Evolutionary conservation across 352 stramenopile species (phyloP).

Genomic region (Phytophthora vignae): DNA sequence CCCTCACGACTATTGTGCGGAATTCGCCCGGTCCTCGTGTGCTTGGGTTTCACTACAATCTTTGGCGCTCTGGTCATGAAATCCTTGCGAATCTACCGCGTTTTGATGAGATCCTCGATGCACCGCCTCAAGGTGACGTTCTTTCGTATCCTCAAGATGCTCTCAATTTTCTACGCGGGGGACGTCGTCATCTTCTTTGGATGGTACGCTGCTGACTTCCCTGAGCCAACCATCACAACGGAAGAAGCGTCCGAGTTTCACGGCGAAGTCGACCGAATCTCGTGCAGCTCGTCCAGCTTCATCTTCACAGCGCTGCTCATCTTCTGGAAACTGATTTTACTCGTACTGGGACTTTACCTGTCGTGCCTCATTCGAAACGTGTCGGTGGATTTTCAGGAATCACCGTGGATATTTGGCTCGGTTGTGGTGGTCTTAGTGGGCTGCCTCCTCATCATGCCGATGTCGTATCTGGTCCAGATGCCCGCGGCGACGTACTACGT

Average conservation of each 20-base stretch:
- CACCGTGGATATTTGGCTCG: constrained; percentile 64
- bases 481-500: constrained; percentile 44
- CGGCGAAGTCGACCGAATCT: constrained; percentile 36
- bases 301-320: constrained; percentile 63
- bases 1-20: constrained; percentile 41
- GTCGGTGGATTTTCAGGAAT: constrained; percentile 72
- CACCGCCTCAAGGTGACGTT: constrained; percentile 51
- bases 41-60: constrained; percentile 50
- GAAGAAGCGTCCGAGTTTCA: constrained; percentile 34
- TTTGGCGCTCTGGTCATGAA: constrained; percentile 60
- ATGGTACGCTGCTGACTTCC: constrained; percentile 50
- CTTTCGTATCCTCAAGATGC: constrained; percentile 47
- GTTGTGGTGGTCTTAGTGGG: constrained; percentile 56
- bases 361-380: constrained; percentile 71
- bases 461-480: constrained; percentile 58
- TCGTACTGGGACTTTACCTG: constrained; percentile 52
- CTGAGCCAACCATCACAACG: constrained; percentile 29
- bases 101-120: constrained; percentile 56
- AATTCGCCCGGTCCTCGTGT: constrained; percentile 44
- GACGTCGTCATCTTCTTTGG: constrained; percentile 52
- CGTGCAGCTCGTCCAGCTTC: constrained; percentile 52
- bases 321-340: constrained; percentile 65
- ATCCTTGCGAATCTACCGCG: constrained; percentile 60
- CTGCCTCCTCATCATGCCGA: constrained; percentile 51
- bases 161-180: constrained; percentile 42